Base-by-base conservation (phyloP, 2,329 filamentous ascomycete species). In the Xylaria multiplex region DNA sequence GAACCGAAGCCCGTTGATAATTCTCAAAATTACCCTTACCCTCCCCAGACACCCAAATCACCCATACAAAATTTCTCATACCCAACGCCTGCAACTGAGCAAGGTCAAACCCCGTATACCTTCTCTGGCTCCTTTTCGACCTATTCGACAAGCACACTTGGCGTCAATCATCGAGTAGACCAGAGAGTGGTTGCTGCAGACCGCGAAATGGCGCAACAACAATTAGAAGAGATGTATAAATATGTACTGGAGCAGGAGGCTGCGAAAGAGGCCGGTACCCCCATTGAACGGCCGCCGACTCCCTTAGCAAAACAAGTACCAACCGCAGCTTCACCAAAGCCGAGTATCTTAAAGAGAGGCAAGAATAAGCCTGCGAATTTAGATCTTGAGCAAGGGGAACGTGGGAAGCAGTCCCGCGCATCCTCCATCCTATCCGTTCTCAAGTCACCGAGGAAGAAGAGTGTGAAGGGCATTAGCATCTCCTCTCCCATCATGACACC, bases 211-310 rank as follows among this genome's bases (percentile, higher is more conserved):
- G 89, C 92, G 69, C 90, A 96, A 78, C 85, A 90, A 70, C 92
- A 97, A 77, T 89, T 97, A 79, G 93, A 97, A 78, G 89, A 92
- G 73, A 89, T 98, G 77, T 98, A 97, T 80, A 93, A 90, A 68
- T 91, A 93, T 71, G 94, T 97, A 69, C 91, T 97, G 89, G 93
- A 93, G 78, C 92, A 97, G 73, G 94, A 97, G 74, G 87, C 86
- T 64, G 87, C 87, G 58, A 90, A 89, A 77, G 81, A 84, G 70
- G 83, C 82, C 54, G 88, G 88, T 37, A 75, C 86, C 48, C 78
- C 78, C 19, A 80, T 86, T 50, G 81, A 84, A 24, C 77, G 76
- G 6, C 80, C 83, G 43, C 79, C 79, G 62, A 65, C 77, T 24
- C 81, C 83, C 16, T 64, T 81, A 9, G 69, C 75, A 13, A 78